A percentile compares a stretch with the other conserved stretches of the same genome.
Evolutionary conservation across 768 basidiomycete genomes (phyloP).

Genomic region (Russula lepida): DNA sequence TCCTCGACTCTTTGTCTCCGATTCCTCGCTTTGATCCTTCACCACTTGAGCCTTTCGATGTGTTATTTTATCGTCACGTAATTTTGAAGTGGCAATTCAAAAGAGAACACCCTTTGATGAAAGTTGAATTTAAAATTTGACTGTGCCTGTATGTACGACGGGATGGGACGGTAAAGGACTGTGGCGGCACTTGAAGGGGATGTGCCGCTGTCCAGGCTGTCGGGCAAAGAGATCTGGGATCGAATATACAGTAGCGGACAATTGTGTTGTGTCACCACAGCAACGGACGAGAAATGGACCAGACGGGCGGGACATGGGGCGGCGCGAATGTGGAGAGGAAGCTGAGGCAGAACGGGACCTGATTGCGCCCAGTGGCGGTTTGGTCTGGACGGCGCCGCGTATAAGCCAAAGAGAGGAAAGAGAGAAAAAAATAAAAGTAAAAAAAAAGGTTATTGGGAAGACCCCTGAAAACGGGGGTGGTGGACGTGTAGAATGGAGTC

Average conservation of each 20-base stretch:
- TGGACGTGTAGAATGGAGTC: slow-evolving; percentile 7
- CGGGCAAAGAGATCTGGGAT: slow-evolving; percentile 1
- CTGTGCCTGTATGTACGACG: background rate
- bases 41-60: no score
- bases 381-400: background rate
- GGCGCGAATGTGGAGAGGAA: background rate
- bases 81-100: background rate
- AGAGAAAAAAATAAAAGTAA: background rate
- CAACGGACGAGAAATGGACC: slow-evolving; percentile 5
- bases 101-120: background rate
- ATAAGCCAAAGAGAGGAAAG: background rate
- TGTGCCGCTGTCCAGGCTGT: slow-evolving; percentile 6
- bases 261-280: slow-evolving; percentile 19
- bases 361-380: background rate
- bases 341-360: no score
- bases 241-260: background rate
- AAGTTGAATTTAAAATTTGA: background rate
- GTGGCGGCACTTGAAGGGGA: slow-evolving; percentile 5
- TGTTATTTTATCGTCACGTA: background rate
- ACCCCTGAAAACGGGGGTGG: background rate
- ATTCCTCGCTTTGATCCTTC: background rate
- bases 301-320: background rate
- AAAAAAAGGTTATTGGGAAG: background rate
- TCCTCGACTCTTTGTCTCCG: background rate
- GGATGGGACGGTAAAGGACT: background rate